Evolutionary conservation across 257 asterid species (phyloP).

Genomic region (Solanum gandarillasii): DNA sequence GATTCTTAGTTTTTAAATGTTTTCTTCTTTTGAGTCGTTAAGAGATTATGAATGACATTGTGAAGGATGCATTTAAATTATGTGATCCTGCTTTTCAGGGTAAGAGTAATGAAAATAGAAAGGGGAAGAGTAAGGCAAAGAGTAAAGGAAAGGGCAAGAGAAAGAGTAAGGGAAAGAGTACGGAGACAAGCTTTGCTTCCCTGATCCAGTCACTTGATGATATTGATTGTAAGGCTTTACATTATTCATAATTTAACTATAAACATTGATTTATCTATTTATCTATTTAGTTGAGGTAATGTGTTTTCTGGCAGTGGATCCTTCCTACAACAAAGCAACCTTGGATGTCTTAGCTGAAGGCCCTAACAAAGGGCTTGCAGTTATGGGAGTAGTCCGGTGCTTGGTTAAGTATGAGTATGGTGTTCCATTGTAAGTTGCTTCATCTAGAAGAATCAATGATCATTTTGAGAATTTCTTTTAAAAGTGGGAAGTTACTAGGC

Average conservation of each 20-base stretch:
- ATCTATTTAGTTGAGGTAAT: neutral
- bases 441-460: neutral
- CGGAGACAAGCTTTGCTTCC: neutral
- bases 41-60: no score
- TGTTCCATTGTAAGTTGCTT: conserved; percentile 34
- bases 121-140: neutral
- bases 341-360: no score
- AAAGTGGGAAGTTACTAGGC: neutral
- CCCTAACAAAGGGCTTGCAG: conserved; percentile 52
- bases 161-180: neutral
- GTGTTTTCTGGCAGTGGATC: conserved; percentile 33
- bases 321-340: conserved; percentile 27
- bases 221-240: no score
- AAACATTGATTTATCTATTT: neutral
- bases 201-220: no score
- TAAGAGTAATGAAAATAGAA: neutral
- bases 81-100: conserved; percentile 27
- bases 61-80: neutral
- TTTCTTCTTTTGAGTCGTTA: no score
- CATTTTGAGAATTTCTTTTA: neutral
- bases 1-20: neutral
- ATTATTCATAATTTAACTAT: neutral
- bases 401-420: conserved; percentile 14
- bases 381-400: conserved; percentile 53
- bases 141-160: conserved; percentile 31